These are phyloP conservation scores for Malus sylvestris DNA, from an alignment of 306 rosid genomes.

Conservation along the genomic window DNA sequence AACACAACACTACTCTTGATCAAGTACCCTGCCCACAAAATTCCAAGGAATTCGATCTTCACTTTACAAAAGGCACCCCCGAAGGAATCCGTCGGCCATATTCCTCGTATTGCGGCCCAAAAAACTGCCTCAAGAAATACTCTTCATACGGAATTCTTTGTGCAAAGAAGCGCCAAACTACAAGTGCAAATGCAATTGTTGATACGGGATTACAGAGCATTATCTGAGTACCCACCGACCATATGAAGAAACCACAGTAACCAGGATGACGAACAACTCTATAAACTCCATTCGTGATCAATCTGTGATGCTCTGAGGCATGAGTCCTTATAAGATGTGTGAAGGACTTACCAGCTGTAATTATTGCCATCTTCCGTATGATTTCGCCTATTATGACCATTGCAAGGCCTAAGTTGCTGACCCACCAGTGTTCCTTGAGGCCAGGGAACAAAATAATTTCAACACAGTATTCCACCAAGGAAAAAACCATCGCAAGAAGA, in stretches of 20 bases:
- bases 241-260: constrained; percentile 70
- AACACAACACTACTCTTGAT: background rate
- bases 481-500: constrained; percentile 58
- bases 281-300: constrained; percentile 73
- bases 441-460: constrained; percentile 56
- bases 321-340: constrained; percentile 63
- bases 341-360: constrained; percentile 73
- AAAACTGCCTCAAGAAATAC: constrained; percentile 62
- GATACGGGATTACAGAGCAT: constrained; percentile 94
- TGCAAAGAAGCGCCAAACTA: constrained; percentile 62
- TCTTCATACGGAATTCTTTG: constrained; percentile 76
- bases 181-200: constrained; percentile 46
- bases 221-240: constrained; percentile 88
- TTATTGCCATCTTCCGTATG: constrained; percentile 56
- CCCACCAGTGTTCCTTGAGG: constrained; percentile 61
- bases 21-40: background rate
- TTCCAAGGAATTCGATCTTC: background rate
- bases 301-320: constrained; percentile 47
- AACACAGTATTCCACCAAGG: constrained; percentile 57
- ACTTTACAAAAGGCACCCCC: constrained; percentile 75
- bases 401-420: constrained; percentile 57
- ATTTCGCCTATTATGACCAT: constrained; percentile 66
- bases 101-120: constrained; percentile 51
- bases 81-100: constrained; percentile 55
- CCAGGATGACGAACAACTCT: constrained; percentile 74